These are phyloP conservation scores for Thalassiosira profunda DNA, from an alignment of 108 stramenopile genomes.

Conservation along the genomic window DNA sequence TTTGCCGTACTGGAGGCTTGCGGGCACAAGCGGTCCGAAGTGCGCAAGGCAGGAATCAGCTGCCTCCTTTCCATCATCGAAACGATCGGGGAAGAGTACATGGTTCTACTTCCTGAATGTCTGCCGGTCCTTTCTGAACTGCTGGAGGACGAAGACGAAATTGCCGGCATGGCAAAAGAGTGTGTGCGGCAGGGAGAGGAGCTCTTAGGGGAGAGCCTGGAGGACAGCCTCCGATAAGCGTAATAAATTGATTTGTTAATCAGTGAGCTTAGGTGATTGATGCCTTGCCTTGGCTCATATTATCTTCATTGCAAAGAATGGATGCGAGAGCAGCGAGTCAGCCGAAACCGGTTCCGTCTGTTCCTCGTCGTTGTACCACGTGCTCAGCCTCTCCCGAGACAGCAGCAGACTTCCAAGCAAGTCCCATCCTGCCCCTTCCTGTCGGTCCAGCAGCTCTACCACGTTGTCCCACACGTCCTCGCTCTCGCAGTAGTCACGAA, in stretches of 20 bases:
- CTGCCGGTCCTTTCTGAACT: slow-evolving; percentile 89
- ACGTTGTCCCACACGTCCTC: slow-evolving; percentile 80
- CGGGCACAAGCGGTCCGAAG: slow-evolving; percentile 66
- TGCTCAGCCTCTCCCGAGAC: slow-evolving; percentile 69
- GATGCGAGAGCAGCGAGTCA: slow-evolving; percentile 56
- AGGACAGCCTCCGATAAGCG: slow-evolving; percentile 75
- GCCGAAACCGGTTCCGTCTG: slow-evolving; percentile 49
- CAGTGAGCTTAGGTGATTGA: too few relatives aligned
- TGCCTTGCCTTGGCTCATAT: not conserved
- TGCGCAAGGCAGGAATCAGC: slow-evolving; percentile 79
- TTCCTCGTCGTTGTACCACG: slow-evolving; percentile 30
- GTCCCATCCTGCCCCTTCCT: slow-evolving; percentile 81
- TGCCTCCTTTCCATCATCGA: slow-evolving; percentile 80
- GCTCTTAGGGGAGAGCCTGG: slow-evolving; percentile 82
- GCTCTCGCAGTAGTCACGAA: slow-evolving; percentile 82
- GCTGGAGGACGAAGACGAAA: slow-evolving; percentile 85
- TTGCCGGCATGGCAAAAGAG: slow-evolving; percentile 81
- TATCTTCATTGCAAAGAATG: slow-evolving; percentile 57
- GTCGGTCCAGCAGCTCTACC: slow-evolving; percentile 69
- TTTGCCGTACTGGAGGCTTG: slow-evolving; percentile 83
- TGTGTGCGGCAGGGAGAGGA: slow-evolving; percentile 87
- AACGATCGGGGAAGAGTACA: slow-evolving; percentile 92
- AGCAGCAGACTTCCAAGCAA: slow-evolving; percentile 66
- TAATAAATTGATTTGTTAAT: not conserved
- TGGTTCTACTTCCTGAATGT: slow-evolving; percentile 92